Conservation (phyloP, 75 land plant genomes). For the Cryptomeria japonica region DNA sequence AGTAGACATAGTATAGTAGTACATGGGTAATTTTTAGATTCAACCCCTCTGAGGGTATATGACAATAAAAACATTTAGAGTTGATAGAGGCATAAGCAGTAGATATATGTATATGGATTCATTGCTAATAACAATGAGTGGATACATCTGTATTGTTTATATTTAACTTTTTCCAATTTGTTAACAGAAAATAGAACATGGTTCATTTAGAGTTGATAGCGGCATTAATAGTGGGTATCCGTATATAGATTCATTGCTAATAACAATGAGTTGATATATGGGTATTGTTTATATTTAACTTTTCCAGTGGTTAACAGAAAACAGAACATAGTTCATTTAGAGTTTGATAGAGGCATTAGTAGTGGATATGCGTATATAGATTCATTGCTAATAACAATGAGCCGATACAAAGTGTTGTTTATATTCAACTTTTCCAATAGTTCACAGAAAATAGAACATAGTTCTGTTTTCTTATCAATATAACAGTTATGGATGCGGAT, state of each 20-base stretch:
- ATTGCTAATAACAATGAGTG: not conserved
- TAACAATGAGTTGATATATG: too few species aligned
- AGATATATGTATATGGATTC: not conserved
- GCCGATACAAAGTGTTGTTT: too few species aligned
- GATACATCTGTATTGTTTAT: not conserved
- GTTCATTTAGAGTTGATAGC: not conserved
- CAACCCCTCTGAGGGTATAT: not conserved
- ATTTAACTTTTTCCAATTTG: not conserved
- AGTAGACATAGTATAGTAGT: not conserved
- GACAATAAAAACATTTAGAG: not conserved
- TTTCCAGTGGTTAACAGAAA: too few species aligned
- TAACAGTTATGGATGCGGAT: not conserved
- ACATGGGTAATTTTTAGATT: not conserved
- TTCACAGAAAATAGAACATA: not conserved
- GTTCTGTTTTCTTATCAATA: too few species aligned
- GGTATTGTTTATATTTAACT: not conserved
- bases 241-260: not conserved
- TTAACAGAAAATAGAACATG: too few species aligned
- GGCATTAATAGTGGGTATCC: not conserved
- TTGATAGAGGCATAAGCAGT: not conserved
- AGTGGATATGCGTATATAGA: not conserved
- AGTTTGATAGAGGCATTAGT: not conserved
- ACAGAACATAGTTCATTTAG: too few species aligned
- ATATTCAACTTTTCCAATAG: not conserved
- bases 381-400: not conserved